Evolutionary conservation across 2,329 filamentous ascomycete genomes (phyloP).

Genomic region (Ceratocystiopsis brevicomis): DNA sequence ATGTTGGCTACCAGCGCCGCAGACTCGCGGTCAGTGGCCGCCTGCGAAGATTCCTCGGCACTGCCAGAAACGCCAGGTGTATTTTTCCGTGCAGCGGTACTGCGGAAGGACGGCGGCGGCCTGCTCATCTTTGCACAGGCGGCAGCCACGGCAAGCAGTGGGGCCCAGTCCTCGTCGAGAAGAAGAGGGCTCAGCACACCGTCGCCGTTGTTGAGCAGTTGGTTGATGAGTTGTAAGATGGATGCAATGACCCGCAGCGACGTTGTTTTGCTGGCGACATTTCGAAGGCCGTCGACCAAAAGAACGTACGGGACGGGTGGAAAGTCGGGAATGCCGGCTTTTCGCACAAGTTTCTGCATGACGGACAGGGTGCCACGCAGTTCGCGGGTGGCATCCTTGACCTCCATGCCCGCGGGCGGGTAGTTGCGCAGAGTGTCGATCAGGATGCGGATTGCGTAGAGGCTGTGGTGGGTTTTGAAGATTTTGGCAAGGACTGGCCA

Average conservation of each 20-base stretch:
- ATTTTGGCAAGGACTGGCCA: conserved; percentile 56
- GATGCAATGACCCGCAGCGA: conserved; percentile 27
- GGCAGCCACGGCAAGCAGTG: conserved; percentile 38
- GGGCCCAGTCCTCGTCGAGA: conserved; percentile 46
- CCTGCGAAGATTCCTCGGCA: conserved; percentile 17
- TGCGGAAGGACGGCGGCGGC: neutral
- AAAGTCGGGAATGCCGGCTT: conserved; percentile 39
- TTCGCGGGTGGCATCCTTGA: conserved; percentile 33
- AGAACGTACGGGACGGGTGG: conserved; percentile 39
- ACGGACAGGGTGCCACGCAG: conserved; percentile 45
- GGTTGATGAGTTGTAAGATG: conserved; percentile 34
- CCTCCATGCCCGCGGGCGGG: conserved; percentile 23
- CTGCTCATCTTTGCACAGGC: conserved; percentile 27
- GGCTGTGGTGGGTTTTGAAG: conserved; percentile 54
- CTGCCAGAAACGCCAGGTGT: neutral
- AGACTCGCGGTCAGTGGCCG: conserved; percentile 24
- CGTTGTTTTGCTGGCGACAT: conserved; percentile 25
- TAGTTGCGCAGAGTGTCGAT: conserved; percentile 40
- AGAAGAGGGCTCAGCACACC: conserved; percentile 36
- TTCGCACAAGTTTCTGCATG: conserved; percentile 41
- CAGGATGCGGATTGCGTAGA: conserved; percentile 46
- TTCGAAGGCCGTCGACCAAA: conserved; percentile 37
- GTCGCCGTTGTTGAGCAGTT: conserved; percentile 32
- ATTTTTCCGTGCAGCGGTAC: neutral
- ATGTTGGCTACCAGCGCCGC: conserved; percentile 27